These are phyloP conservation scores for Pseudogymnoascus sp. DNA, from an alignment of 2,329 filamentous ascomycete genomes.

Conservation along the genomic window DNA sequence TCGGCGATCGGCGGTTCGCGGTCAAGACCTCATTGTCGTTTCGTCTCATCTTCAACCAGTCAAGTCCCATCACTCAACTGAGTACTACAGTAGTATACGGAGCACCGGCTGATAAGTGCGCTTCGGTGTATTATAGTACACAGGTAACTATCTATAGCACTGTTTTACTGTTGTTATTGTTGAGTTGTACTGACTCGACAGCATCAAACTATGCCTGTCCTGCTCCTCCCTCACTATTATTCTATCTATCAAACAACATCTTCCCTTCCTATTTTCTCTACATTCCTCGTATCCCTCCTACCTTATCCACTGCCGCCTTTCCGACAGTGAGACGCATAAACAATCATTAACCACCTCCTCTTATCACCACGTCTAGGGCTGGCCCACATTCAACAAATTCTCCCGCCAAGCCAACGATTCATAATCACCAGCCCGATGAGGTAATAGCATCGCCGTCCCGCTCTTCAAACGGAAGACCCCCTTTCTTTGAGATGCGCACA, in stretches of 20 bases:
- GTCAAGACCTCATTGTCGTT: neutral
- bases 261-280: neutral
- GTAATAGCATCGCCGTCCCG: neutral
- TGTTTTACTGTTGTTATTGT: neutral
- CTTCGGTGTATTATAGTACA: neutral
- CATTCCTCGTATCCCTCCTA: neutral
- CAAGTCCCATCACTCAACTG: neutral
- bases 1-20: neutral
- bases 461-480: neutral
- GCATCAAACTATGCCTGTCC: neutral
- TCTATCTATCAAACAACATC: neutral
- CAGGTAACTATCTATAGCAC: neutral
- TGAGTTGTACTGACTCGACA: neutral
- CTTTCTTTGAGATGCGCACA: neutral
- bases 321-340: neutral
- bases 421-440: neutral
- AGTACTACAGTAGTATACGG: neutral
- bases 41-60: constrained; percentile 1
- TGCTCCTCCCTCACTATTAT: neutral
- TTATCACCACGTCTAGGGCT: neutral
- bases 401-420: neutral
- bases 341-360: neutral
- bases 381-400: neutral
- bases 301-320: neutral
- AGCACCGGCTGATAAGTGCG: neutral